These are phyloP conservation scores for Phlebiopsis gigantea DNA, from an alignment of 768 basidiomycete genomes.

Conservation along the genomic window DNA sequence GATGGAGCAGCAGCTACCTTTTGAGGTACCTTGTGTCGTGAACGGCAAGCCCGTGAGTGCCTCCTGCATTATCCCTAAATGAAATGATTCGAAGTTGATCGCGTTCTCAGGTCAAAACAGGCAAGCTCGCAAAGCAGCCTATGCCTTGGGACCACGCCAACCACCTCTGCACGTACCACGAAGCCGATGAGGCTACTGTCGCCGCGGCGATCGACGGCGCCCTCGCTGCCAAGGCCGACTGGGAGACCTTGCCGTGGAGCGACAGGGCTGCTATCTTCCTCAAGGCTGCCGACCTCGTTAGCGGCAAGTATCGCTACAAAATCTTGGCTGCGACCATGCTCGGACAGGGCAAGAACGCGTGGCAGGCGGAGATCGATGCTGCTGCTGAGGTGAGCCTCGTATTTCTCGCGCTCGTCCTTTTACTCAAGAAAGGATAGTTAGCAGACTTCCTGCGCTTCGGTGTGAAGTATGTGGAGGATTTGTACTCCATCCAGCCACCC, in stretches of 20 bases:
- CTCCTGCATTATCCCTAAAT: not conserved
- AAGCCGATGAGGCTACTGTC: constrained; percentile 77
- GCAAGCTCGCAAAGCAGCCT: constrained; percentile 69
- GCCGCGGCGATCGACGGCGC: constrained; percentile 81
- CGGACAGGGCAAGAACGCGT: constrained; percentile 97
- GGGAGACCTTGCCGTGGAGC: constrained; percentile 95
- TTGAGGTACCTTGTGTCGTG: constrained; percentile 90
- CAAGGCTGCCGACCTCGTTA: constrained; percentile 93
- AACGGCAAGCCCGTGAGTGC: constrained; percentile 75
- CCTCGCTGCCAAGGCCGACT: constrained; percentile 77
- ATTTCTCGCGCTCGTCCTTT: not conserved
- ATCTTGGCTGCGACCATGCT: constrained; percentile 95
- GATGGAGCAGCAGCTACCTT: constrained; percentile 81
- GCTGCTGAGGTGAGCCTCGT: constrained; percentile 78
- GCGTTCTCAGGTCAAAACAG: constrained; percentile 72
- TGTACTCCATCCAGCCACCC: constrained; percentile 86
- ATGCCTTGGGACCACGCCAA: constrained; percentile 84
- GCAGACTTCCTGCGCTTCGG: constrained; percentile 95
- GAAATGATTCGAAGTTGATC: too few species aligned
- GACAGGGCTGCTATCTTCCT: constrained; percentile 98
- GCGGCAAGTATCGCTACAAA: constrained; percentile 94
- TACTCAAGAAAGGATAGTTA: constrained; percentile 38
- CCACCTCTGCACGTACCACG: constrained; percentile 81
- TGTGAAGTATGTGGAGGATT: constrained; percentile 93
- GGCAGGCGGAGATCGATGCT: constrained; percentile 99